phyloP scores from a whole-genome alignment of 2,329 filamentous ascomycete species.

The Phialophora verrucosa region DNA sequence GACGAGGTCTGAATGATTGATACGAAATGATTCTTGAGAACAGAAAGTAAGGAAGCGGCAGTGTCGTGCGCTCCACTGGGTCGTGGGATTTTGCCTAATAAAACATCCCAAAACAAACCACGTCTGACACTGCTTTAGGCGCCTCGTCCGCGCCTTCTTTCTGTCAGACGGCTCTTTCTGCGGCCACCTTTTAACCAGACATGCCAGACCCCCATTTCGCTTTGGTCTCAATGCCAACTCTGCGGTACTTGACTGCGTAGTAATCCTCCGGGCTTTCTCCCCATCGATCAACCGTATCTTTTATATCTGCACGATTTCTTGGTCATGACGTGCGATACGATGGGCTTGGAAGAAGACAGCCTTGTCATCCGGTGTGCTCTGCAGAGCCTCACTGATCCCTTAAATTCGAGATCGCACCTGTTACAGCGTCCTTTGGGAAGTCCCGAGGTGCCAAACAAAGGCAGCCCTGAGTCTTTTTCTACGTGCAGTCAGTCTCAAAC shows the following conservation, averaged over 20 bases:
- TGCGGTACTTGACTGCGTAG: neutral
- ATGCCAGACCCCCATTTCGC: neutral
- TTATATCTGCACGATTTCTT: neutral
- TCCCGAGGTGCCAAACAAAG: neutral
- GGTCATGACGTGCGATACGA: neutral
- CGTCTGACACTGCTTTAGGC: neutral
- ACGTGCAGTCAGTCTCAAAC: neutral
- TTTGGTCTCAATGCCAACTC: neutral
- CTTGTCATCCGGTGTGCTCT: neutral
- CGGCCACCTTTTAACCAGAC: neutral
- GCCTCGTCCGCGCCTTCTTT: neutral
- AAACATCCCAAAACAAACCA: neutral
- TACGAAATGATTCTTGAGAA: neutral
- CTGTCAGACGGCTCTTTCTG: neutral
- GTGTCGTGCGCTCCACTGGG: neutral
- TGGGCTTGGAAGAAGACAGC: neutral
- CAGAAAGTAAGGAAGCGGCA: neutral
- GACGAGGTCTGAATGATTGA: neutral
- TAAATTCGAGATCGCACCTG: neutral
- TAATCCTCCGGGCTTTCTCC: constrained; percentile 9
- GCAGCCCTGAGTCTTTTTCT: neutral
- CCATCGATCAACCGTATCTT: neutral
- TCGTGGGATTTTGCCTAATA: constrained; percentile 6
- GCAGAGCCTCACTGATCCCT: neutral
- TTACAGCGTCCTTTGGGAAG: neutral